Base-by-base conservation (phyloP, 139 green algal genomes). In the Coelastrella sp. region DNA sequence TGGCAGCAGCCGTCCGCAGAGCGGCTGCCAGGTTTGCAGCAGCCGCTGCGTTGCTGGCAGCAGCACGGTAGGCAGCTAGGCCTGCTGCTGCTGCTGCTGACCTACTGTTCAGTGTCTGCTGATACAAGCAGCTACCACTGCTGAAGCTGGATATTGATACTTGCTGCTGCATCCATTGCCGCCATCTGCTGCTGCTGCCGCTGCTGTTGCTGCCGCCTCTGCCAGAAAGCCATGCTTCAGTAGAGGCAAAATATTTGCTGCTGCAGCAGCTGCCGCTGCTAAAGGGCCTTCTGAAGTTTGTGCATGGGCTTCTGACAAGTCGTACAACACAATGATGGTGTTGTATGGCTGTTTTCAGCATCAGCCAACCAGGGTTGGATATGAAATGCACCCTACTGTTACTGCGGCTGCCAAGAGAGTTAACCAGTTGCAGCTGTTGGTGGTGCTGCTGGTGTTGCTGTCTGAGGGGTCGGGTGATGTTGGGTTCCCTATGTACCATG, bases 21-120 rank as follows among this genome's bases (percentile, higher is more conserved):
- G 74, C 73, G 24, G 72, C 84, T 74, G 84, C 57, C 10, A 58
- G 56, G 80, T 61, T 24, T 15, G 57, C 80, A 66, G 80, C 80
- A 66, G 80, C 80, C 20, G 80, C 80, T 60, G 58, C 58, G 58
- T 25, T 59, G 80, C 59, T 57, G 17, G 80, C 78, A 60, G 58
- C 8, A 86, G 7, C 20, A 11, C 78, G 8, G 17, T 27, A 65
- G 68, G 78, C 22, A 27, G 57, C 56, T 68, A 58, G 56, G 61
- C 61, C 82, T 87, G 61, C 63, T 87, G 35, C 82, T 78, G 82
- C 82, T 78, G 63, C 17, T 6, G 25, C 7, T 8, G 15, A 65
- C 6, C 20, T 25, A 17, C 74, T 81, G 74, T 27, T 35, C 78
- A 24, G 35, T 49, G 24, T 12, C 35, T 27, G 49, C 25, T 61